Evolutionary conservation across 495 filamentous ascomycete species (phyloP), one percentile per base, ranked within the genome.

Genomic region (Trichoderma virens): DNA sequence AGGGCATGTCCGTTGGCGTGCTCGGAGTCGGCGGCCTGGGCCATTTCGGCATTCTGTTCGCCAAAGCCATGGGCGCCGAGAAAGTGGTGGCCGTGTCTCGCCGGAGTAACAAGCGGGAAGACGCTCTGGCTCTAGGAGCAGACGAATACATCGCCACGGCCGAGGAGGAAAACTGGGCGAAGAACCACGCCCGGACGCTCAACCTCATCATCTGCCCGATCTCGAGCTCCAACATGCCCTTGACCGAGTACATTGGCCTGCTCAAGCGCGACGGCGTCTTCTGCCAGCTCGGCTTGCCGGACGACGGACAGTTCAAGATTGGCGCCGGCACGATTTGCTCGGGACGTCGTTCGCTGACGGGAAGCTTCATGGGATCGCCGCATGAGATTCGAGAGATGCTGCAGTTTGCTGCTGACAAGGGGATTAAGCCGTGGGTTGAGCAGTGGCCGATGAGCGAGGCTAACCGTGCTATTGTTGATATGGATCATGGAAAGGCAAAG

Each of bases 311-410:
- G 68, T 79, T 90, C 61, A 72, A 73, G 54, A 92, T 91, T 68
- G 91, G 91, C 43, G 88, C 88, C 68, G 90, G 87, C 65, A 73
- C 83, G 1, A 69, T 97, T n/a, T 88, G 94, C 62, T 73, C 72
- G 63, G 92, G 89, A 73, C 83, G 86, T 0, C 74, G 84, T 23
- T 83, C 89, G 66, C 88, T 96, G 64, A 87, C 89, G 8, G 88
- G 88, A 20, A 90, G 85, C 67, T 91, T 96, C 72, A 81, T 97
- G 67, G 91, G 92, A 9, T 90, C 86, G 69, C 77, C 92, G 11
- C 81, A 81, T 30, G 92, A 97, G 84, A 89, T 90, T 80, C 68
- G 90, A 61, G 82, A 81, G 61, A 97, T 97, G 92, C 70, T 96
- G 68, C 80, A 92, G 77, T 68, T 96, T 63, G 90, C 91, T 3